Conservation (phyloP, 352 stramenopile genomes). For the Pythium diclinum region DNA sequence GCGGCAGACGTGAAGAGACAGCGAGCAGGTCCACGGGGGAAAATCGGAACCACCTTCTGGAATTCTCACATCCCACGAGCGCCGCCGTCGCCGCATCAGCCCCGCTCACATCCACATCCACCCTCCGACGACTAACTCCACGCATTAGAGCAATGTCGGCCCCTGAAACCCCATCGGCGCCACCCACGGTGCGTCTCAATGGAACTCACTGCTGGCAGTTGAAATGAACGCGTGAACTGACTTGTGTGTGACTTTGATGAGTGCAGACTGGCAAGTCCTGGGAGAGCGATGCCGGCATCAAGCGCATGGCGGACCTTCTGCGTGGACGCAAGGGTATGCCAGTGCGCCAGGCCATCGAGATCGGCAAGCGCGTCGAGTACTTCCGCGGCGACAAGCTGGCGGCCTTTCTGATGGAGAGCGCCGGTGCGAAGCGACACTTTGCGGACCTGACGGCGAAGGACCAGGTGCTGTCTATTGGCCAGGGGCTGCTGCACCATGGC, state of each 20-base stretch:
- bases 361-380: slow-evolving; percentile 91
- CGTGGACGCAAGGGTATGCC: slow-evolving; percentile 85
- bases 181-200: not conserved
- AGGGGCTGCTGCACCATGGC: slow-evolving; percentile 67
- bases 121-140: not conserved
- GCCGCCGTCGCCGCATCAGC: not conserved
- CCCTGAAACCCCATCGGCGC: not conserved
- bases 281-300: slow-evolving; percentile 70
- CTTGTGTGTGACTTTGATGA: not conserved
- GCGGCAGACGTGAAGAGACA: slow-evolving; percentile 19
- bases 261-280: slow-evolving; percentile 34
- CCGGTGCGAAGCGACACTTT: slow-evolving; percentile 81
- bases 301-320: slow-evolving; percentile 83
- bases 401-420: slow-evolving; percentile 79
- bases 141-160: not conserved
- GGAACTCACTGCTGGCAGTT: not conserved
- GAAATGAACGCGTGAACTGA: not conserved
- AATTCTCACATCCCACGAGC: slow-evolving; percentile 10
- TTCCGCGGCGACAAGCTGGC: slow-evolving; percentile 89
- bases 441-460: slow-evolving; percentile 78
- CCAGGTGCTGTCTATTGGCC: slow-evolving; percentile 67
- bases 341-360: slow-evolving; percentile 85
- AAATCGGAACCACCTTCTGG: slow-evolving; percentile 11
- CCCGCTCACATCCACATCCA: slow-evolving; percentile 4
- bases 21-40: not conserved